Evolutionary conservation across 2,329 filamentous ascomycete species (phyloP), one percentile per base, ranked within the genome.

Genomic region (Botryotinia convoluta): DNA sequence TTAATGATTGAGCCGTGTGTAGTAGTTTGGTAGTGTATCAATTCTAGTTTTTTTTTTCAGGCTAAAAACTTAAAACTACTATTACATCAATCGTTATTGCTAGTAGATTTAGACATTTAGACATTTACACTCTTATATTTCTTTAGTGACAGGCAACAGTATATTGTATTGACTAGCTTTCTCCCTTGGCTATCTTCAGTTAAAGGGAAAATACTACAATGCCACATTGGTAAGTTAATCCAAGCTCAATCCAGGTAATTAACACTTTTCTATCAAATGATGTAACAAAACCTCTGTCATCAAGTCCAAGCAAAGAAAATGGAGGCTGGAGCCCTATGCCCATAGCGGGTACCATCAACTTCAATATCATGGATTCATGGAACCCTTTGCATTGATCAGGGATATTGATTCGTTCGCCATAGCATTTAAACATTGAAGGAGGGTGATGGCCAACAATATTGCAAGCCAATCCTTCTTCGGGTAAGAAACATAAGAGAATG

Each of bases 291-390:
- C 39, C 64, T 42, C 65, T 54, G 35, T 26, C 65, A 68, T 42
- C 48, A 32, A 42, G 48, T 68, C 18, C 65, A 57, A 57, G 65
- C 48, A 67, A 54, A 67, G 64, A 37, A 67, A 65, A 68, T 67
- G 48, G 51, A 72, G 71, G 71, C 71, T 72, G 62, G 71, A 68
- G 71, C 71, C 61, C 51, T 61, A 69, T 69, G 63, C 59, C 51
- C 61, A 67, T 60, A 68, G 70, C 51, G 62, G 62, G 62, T 59
- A 72, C 61, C 32, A 32, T 20, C 64, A 39, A 54, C 45, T 39
- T 67, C 67, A 54, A 54, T 51, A 51, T 51, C 42, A 37, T 32
- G 32, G 35, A 42, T 60, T 60, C 51, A 60, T 69, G 20, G 35
- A 64, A 44, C 26, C 14, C 32, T 42, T 65, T 63, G 29, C 32